Evolutionary conservation across 495 filamentous ascomycete genomes (phyloP).

Genomic region (Opeltia flavorubescens): DNA sequence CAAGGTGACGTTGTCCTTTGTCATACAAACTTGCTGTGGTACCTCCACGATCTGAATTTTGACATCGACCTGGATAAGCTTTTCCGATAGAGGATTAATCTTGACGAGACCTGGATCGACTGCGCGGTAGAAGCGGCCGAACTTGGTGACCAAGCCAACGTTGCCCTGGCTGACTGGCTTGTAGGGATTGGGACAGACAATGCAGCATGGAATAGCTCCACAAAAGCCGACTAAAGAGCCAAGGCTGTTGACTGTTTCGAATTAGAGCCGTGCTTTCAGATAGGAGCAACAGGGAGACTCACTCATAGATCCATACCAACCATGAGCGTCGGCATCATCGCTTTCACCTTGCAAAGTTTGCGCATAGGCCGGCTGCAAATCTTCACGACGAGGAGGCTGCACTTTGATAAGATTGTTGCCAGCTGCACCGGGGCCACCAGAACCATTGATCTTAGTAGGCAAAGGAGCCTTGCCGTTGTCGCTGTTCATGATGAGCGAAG

Average conservation of each 20-base stretch:
- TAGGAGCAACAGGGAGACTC: slow-evolving; percentile 19
- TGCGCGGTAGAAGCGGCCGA: slow-evolving; percentile 89
- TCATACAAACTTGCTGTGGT: slow-evolving; percentile 95
- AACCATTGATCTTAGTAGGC: slow-evolving; percentile 3
- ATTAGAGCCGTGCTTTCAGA: slow-evolving; percentile 1
- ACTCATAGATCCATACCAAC: slow-evolving; percentile 90
- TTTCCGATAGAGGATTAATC: slow-evolving; percentile 92
- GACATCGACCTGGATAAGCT: slow-evolving; percentile 83
- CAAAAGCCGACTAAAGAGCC: slow-evolving; percentile 64
- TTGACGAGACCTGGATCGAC: slow-evolving; percentile 96
- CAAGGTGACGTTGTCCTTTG: slow-evolving; percentile 94
- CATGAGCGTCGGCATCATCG: slow-evolving; percentile 55
- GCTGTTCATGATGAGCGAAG: slow-evolving; percentile 16
- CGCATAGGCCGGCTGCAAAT: slow-evolving; percentile 85
- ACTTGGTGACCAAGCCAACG: slow-evolving; percentile 89
- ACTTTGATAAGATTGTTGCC: slow-evolving; percentile 49
- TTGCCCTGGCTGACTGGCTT: slow-evolving; percentile 87
- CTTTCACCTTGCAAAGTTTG: slow-evolving; percentile 50
- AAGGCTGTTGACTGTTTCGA: slow-evolving; percentile 48
- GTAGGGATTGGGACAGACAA: slow-evolving; percentile 91
- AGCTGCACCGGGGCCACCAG: slow-evolving; percentile 7
- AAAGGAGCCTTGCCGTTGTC: slow-evolving; percentile 29
- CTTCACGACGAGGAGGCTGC: slow-evolving; percentile 64
- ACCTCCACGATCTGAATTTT: slow-evolving; percentile 99
- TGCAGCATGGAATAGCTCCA: slow-evolving; percentile 85